Evolutionary conservation across 192 early-diverging fungal genomes (phyloP), one percentile per base, ranked within the genome.

Genomic region (Geosiphon pyriformis): DNA sequence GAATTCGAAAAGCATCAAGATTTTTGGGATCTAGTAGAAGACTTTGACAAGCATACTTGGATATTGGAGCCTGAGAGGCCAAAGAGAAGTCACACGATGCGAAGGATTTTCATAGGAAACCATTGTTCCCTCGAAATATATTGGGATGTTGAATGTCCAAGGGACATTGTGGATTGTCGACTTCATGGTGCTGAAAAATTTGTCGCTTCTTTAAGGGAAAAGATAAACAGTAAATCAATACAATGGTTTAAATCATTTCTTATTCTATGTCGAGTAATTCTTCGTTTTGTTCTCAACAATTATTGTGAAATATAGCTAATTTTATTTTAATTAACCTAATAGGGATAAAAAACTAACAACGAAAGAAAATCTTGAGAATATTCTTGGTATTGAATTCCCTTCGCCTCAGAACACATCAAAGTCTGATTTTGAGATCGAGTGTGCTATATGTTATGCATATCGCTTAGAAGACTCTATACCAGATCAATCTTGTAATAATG

Each of bases 401-500:
- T 57, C 65, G 6, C 18, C 54, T 15, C 29, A 57, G 25, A 47
- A 27, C 4, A 47, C 35, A 22, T 67, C 37, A 54, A 8, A 34
- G n/a, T 54, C 63, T 4, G 56, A 67, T 47, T 55, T 57, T 35
- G 37, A 67, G 6, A 30, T 67, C 11, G 65, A 56, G 2, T 67
- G 65, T 47, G 65, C 50, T 20, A 67, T 67, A 42, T 67, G 65
- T 15, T 67, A 67, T 55, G 17, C 54, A 22, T 67, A 67, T 67
- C 33, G 27, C 17, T 46, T 57, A 18, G 55, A 67, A 20, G 53
- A 55, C 25, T 30, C 32, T 12, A 57, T 67, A 29, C 65, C 65
- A 3, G 52, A 55, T 20, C 54, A 67, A 48, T 47, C 65, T 10
- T 67, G 65, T 57, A 67, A 30, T 8, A 67, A 67, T 56, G 15